phyloP scores from a whole-genome alignment of 441 rosid species.

The Populus hybrid region DNA sequence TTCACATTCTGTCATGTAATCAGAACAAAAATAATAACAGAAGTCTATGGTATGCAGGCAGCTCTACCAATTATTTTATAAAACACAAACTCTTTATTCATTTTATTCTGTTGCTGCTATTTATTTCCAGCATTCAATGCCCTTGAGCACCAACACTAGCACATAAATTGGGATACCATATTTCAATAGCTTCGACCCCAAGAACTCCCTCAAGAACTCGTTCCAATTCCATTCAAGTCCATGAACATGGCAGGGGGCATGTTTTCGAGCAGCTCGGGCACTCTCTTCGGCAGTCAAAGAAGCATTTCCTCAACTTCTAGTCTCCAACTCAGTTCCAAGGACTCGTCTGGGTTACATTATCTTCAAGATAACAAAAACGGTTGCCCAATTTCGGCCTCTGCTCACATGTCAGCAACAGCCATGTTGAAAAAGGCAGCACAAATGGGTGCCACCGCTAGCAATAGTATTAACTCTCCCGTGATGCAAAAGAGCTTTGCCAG shows the following conservation, averaged over 20 bases:
- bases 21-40: no score
- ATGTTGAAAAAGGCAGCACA: constrained; percentile 58
- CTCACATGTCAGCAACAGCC: constrained; percentile 61
- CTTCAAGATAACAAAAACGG: constrained; percentile 41
- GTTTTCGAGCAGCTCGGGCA: constrained; percentile 51
- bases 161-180: constrained; percentile 37
- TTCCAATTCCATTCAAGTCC: constrained; percentile 54
- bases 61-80: no score
- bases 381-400: constrained; percentile 24
- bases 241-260: constrained; percentile 52
- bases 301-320: constrained; percentile 44
- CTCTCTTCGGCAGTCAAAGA: constrained; percentile 46
- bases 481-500: constrained; percentile 58
- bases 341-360: constrained; percentile 45
- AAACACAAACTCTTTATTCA: no score
- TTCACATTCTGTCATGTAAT: no score
- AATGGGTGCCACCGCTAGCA: constrained; percentile 63
- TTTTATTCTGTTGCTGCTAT: no score
- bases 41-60: no score
- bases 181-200: constrained; percentile 40
- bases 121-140: constrained; percentile 14
- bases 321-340: constrained; percentile 54
- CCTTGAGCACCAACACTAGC: constrained; percentile 19
- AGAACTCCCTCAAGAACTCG: constrained; percentile 46
- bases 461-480: constrained; percentile 58